A percentile compares a stretch with the other conserved stretches of the same genome.
Evolutionary conservation across 768 basidiomycete species (phyloP).

Genomic region (Pleurotus platypus): DNA sequence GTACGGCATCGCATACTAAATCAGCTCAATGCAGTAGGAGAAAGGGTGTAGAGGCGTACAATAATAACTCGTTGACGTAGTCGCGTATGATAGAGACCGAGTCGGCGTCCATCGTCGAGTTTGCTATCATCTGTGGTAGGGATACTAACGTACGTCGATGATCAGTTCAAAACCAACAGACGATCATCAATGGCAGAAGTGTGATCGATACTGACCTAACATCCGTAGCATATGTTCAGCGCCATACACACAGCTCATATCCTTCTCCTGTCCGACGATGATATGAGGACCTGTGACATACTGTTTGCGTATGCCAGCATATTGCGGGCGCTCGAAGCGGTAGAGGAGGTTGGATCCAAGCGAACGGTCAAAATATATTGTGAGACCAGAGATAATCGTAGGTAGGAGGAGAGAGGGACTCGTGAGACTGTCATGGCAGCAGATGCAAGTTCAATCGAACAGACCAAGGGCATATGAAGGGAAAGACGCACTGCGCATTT

Average conservation of each 20-base stretch:
- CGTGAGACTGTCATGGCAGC: slow-evolving; percentile 43
- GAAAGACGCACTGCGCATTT: slow-evolving; percentile 41
- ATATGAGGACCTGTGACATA: slow-evolving; percentile 76
- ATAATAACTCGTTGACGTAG: slow-evolving; percentile 84
- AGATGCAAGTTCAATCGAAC: neutral
- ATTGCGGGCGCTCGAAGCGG: slow-evolving; percentile 93
- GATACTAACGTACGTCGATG: slow-evolving; percentile 56
- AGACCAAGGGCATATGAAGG: neutral
- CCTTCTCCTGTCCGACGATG: slow-evolving; percentile 64
- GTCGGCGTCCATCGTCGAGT: slow-evolving; percentile 87
- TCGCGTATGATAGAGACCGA: slow-evolving; percentile 80
- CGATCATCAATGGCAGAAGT: too few relatives aligned
- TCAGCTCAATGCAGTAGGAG: neutral
- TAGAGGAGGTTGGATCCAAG: slow-evolving; percentile 89
- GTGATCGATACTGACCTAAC: slow-evolving; percentile 59
- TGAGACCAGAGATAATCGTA: slow-evolving; percentile 82
- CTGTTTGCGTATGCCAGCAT: slow-evolving; percentile 68
- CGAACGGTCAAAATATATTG: slow-evolving; percentile 91
- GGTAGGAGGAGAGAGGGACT: slow-evolving; percentile 68
- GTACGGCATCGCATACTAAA: neutral
- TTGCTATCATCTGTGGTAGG: slow-evolving; percentile 85
- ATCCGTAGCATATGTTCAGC: slow-evolving; percentile 91
- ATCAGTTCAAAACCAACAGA: neutral
- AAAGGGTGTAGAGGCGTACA: slow-evolving; percentile 37
- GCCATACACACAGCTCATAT: slow-evolving; percentile 90